Evolutionary conservation across 176 grass and related monocot species (phyloP).

Genomic region (Puya raimondii): DNA sequence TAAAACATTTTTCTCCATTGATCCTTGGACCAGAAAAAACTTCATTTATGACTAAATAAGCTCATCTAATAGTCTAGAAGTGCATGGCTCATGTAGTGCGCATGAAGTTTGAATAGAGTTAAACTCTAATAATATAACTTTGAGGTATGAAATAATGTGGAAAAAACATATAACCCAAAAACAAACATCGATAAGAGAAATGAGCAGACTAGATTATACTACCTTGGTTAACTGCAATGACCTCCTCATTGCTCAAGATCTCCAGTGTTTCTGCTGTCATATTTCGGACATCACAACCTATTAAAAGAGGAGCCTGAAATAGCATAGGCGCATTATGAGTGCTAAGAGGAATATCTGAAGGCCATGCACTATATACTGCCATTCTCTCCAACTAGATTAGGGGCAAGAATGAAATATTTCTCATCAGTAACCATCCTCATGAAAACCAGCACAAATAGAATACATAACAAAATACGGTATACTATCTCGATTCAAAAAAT

Average conservation of each 20-base stretch:
- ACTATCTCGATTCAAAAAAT: too few relatives aligned
- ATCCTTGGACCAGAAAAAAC: too few relatives aligned
- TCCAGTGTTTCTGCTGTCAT: constrained; percentile 72
- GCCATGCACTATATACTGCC: neutral
- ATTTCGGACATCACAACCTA: constrained; percentile 96
- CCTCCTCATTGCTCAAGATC: constrained; percentile 86
- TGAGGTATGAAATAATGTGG: neutral
- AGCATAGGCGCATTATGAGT: neutral
- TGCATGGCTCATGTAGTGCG: too few relatives aligned
- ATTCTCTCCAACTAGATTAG: neutral
- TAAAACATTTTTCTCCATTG: too few relatives aligned
- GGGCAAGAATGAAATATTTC: neutral
- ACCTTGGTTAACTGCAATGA: constrained; percentile 97
- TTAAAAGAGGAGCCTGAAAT: constrained; percentile 90
- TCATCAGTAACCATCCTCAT: neutral
- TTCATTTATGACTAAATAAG: too few relatives aligned
- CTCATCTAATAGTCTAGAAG: too few relatives aligned
- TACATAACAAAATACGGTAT: neutral
- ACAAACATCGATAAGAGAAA: neutral
- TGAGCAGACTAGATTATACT: neutral
- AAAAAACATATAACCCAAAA: neutral
- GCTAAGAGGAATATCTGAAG: neutral
- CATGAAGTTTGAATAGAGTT: too few relatives aligned
- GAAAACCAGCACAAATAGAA: neutral
- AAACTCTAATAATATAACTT: neutral